Conservation (phyloP, 129 eudicot species). For the Artemisia annua region DNA sequence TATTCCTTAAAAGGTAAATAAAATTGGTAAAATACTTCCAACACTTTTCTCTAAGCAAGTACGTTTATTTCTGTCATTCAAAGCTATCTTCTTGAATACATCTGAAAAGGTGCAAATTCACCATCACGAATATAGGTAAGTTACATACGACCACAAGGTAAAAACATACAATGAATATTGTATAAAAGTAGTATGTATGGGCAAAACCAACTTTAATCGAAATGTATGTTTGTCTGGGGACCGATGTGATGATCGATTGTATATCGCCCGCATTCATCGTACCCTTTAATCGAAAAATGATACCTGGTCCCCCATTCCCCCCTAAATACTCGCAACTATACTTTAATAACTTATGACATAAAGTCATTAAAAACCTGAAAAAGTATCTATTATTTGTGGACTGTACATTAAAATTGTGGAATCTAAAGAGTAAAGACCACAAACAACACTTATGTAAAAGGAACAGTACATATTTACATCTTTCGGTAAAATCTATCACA, state of each 20-base stretch:
- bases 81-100: too few relatives aligned
- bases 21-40: not conserved
- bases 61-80: not conserved
- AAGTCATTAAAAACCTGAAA: too few relatives aligned
- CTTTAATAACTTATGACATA: too few relatives aligned
- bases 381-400: too few relatives aligned
- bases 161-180: not conserved
- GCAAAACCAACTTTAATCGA: constrained; percentile 45
- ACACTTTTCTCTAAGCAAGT: not conserved
- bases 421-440: too few relatives aligned
- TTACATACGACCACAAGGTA: not conserved
- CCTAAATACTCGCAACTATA: not conserved
- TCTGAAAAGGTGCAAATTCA: not conserved
- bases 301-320: constrained; percentile 31
- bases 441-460: too few relatives aligned
- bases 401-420: too few relatives aligned
- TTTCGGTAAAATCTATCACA: too few relatives aligned
- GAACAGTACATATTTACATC: too few relatives aligned
- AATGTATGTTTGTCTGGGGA: constrained; percentile 52
- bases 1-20: not conserved
- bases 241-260: constrained; percentile 29
- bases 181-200: constrained; percentile 20
- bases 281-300: constrained; percentile 31
- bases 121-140: not conserved
- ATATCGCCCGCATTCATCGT: constrained; percentile 51